Evolutionary conservation across 2,329 filamentous ascomycete species (phyloP).

Genomic region (Fusarium annulatum): DNA sequence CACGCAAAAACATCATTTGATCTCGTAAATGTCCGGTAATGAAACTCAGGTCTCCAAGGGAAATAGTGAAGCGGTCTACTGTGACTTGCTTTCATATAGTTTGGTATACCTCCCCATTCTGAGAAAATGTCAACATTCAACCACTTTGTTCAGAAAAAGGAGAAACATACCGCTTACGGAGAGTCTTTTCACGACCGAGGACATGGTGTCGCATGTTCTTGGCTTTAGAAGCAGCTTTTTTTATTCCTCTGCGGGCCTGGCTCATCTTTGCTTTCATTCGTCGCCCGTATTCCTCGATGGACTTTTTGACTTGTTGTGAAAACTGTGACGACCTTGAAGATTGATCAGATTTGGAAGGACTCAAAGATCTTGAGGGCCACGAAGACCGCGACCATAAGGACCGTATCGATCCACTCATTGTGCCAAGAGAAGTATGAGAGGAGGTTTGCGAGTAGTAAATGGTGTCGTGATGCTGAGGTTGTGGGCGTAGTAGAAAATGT

Average conservation of each 20-base stretch:
- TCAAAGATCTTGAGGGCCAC: background rate
- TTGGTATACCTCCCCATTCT: background rate
- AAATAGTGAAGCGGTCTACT: background rate
- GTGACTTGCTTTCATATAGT: background rate
- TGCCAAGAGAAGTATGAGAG: background rate
- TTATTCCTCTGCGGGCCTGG: background rate
- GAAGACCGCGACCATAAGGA: background rate
- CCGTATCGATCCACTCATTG: background rate
- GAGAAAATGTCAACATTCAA: background rate
- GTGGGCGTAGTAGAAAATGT: background rate
- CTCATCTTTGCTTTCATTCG: background rate
- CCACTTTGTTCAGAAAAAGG: background rate
- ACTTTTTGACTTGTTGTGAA: background rate
- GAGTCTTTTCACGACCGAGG: background rate
- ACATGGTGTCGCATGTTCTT: background rate
- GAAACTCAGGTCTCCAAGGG: too few relatives aligned
- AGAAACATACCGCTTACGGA: background rate
- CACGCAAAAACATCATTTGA: background rate
- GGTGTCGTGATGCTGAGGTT: background rate
- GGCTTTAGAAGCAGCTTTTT: background rate
- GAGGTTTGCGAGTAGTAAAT: background rate
- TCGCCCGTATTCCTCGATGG: background rate
- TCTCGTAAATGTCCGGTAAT: too few relatives aligned
- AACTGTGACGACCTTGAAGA: background rate
- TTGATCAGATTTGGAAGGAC: background rate